A percentile compares a stretch with the other conserved stretches of the same genome.
These are phyloP conservation scores for Pouteria glomerata DNA, from an alignment of 148 eudicot species.

Conservation along the genomic window DNA sequence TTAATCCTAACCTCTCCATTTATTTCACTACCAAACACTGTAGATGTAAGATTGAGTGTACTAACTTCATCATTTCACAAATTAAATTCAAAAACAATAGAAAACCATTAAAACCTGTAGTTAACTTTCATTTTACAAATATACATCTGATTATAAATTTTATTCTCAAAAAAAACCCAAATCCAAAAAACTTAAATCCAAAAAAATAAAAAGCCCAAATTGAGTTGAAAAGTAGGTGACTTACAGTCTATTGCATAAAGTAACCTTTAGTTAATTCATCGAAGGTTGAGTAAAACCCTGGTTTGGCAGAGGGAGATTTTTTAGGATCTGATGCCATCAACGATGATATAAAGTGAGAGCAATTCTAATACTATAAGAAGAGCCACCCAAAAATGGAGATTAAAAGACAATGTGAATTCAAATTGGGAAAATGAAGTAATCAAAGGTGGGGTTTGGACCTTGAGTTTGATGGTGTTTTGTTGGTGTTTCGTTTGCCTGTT, in stretches of 20 bases:
- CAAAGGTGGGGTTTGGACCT: conserved; percentile 15
- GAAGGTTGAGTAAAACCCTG: conserved; percentile 52
- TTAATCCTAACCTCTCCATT: no score
- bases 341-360: conserved; percentile 26
- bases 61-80: no score
- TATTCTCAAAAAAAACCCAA: no score
- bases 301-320: conserved; percentile 68
- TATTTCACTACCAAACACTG: no score
- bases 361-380: conserved; percentile 32
- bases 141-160: no score
- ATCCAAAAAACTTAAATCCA: no score
- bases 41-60: no score
- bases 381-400: not conserved
- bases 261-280: conserved; percentile 81
- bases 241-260: conserved; percentile 87
- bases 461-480: conserved; percentile 21
- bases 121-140: no score
- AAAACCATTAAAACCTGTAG: no score
- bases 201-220: no score
- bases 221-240: not conserved
- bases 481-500: conserved; percentile 18
- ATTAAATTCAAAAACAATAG: no score
- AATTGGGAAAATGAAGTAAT: not conserved
- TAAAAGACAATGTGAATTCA: not conserved
- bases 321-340: conserved; percentile 51